Percentiles rank a stretch among this genome's conserved stretches.
These are phyloP conservation scores for Candida andamanensis DNA, from an alignment of 805 yeast species.

Conservation along the genomic window DNA sequence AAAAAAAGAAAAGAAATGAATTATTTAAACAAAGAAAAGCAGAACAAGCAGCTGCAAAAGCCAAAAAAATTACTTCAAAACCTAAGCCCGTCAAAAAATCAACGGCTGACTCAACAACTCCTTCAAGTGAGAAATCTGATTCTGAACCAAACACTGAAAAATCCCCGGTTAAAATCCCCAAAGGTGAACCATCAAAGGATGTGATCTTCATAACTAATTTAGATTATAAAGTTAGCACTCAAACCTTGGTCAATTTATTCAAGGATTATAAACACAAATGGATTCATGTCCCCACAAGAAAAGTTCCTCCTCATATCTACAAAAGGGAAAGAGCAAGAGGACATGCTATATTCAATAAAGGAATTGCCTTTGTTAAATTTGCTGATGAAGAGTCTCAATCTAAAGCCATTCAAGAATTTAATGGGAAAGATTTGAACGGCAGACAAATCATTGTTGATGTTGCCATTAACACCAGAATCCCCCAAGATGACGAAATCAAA, in stretches of 20 bases:
- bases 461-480: conserved; percentile 58
- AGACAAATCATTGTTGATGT: conserved; percentile 62
- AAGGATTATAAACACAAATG: conserved; percentile 48
- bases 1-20: conserved; percentile 32
- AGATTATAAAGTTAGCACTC: conserved; percentile 45
- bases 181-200: conserved; percentile 50
- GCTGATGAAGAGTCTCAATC: conserved; percentile 57
- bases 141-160: conserved; percentile 1
- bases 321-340: conserved; percentile 42
- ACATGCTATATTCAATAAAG: conserved; percentile 48
- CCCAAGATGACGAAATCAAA: conserved; percentile 7
- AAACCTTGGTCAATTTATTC: conserved; percentile 42
- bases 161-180: conserved; percentile 24
- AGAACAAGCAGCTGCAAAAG: conserved; percentile 11
- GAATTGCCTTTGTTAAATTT: conserved; percentile 62
- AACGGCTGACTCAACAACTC: conserved; percentile 6
- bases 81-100: conserved; percentile 1
- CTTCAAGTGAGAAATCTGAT: conserved; percentile 9
- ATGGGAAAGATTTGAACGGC: conserved; percentile 63
- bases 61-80: conserved; percentile 3
- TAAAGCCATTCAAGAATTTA: conserved; percentile 65
- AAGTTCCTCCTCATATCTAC: conserved; percentile 39
- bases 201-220: conserved; percentile 62
- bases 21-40: conserved; percentile 21
- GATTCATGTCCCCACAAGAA: conserved; percentile 55